Base-by-base conservation (phyloP, 2,329 filamentous ascomycete species). In the Verticillium longisporum region DNA sequence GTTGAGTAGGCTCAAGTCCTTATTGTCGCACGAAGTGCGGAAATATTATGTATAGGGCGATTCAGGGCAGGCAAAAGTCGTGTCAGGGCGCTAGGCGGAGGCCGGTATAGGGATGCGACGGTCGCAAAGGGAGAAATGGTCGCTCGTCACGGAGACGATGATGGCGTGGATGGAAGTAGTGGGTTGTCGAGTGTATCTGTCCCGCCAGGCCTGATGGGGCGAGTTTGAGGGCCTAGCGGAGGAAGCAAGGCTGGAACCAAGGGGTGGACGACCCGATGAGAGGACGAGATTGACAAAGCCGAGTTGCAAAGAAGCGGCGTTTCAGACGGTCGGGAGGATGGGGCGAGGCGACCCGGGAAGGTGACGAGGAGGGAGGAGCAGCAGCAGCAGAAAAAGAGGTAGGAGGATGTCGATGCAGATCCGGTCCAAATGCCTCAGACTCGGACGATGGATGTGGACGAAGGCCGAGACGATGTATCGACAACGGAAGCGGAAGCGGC, bases 1-100 rank as follows among this genome's bases (percentile, higher is more conserved):
- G 60, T 62, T 38, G 58, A 45, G n/a, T 54, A 57, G 61, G 58
- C 37, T 61, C 57, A 53, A 50, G 41, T 21, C 18, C 41, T 50
- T 45, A n/a, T 33, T 1, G 41, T 13, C 41, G 41, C 41, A 10
- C n/a, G 55, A 33, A 36, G 14, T 9, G 26, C 6, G 55, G 14
- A 33, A 33, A 33, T 56, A 36, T 33, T n/a, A 31, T 11, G 55
- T 33, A 36, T 33, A 31, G 55, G 21, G 31, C 55, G 55, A 21
- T 33, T 36, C 41, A 9, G 18, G 41, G 18, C 41, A n/a, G 10
- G n/a, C n/a, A 18, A 50, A 50, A 50, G 41, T 50, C 41, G 41
- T 50, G 18, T 5, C 41, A 18, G 7, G 21, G 41, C 18, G 18
- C 41, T 18, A 50, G 41, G 41, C 41, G 41, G 11, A 21, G 41